Evolutionary conservation across 495 filamentous ascomycete species (phyloP).

Genomic region (Penicillium pulvis): DNA sequence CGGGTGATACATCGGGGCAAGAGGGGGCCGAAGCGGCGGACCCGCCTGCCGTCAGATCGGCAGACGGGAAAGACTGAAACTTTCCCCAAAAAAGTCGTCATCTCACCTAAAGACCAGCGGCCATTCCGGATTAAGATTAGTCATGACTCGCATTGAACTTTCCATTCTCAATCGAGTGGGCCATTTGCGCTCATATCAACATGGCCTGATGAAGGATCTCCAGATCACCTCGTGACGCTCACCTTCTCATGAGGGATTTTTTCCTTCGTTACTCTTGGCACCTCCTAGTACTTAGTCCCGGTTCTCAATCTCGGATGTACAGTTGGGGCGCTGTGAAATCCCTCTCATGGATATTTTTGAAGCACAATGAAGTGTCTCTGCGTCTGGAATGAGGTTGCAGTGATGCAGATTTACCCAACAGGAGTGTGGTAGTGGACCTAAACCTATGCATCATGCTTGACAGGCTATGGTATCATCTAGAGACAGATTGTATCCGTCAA

Average conservation of each 20-base stretch:
- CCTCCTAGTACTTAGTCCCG: background rate
- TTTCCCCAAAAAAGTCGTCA: background rate
- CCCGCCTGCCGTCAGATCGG: slow-evolving; percentile 27
- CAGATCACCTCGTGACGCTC: background rate
- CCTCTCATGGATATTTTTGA: background rate
- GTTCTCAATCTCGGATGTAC: background rate
- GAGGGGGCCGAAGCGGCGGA: slow-evolving; percentile 27
- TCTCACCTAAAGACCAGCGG: background rate
- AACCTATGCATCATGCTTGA: background rate
- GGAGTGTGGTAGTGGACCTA: background rate
- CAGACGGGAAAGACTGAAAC: slow-evolving; percentile 28
- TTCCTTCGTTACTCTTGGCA: background rate
- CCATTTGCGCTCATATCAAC: background rate
- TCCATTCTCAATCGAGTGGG: background rate
- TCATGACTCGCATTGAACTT: background rate
- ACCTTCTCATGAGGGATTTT: background rate
- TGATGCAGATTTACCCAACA: background rate
- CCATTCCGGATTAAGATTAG: slow-evolving; percentile 3
- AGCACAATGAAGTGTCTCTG: background rate
- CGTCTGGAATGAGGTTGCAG: background rate
- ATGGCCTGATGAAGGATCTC: background rate
- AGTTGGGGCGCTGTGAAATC: background rate
- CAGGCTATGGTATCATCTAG: background rate
- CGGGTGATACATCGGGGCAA: slow-evolving; percentile 23
- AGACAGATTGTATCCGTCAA: background rate